A percentile compares a stretch with the other conserved stretches of the same genome.
phyloP scores from a whole-genome alignment of 176 grass and related monocot genomes.

The Cenchrus fungigraminus region DNA sequence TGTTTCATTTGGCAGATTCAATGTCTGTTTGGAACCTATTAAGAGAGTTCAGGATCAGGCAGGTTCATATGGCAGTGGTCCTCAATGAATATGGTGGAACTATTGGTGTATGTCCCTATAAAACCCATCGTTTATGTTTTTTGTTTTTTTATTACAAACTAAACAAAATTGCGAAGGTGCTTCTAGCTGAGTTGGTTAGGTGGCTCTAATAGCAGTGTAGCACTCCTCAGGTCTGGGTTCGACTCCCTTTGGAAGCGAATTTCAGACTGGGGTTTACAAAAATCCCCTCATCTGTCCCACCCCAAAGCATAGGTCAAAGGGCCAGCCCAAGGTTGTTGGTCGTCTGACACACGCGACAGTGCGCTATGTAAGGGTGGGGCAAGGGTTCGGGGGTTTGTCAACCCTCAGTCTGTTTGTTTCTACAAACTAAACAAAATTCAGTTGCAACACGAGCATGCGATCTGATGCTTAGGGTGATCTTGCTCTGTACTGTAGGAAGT shows the following conservation, averaged over 20 bases:
- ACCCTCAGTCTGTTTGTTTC: no score
- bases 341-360: no score
- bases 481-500: background rate
- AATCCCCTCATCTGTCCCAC: no score
- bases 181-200: no score
- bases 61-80: slow-evolving; percentile 99
- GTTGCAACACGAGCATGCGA: background rate
- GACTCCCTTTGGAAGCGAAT: no score
- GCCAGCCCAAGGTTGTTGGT: no score
- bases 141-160: slow-evolving; percentile 34
- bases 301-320: no score
- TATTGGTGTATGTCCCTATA: slow-evolving; percentile 76
- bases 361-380: no score
- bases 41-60: slow-evolving; percentile 94
- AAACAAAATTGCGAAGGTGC: background rate
- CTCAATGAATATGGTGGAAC: slow-evolving; percentile 99
- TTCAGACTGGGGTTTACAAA: no score
- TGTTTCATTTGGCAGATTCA: slow-evolving; percentile 76
- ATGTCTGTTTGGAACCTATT: slow-evolving; percentile 98
- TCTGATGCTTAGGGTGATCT: background rate
- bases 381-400: no score
- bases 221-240: no score
- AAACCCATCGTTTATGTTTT: slow-evolving; percentile 39
- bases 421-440: background rate
- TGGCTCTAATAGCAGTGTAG: no score